Base-by-base conservation (phyloP, 306 rosid species). In the Mucuna pruriens region DNA sequence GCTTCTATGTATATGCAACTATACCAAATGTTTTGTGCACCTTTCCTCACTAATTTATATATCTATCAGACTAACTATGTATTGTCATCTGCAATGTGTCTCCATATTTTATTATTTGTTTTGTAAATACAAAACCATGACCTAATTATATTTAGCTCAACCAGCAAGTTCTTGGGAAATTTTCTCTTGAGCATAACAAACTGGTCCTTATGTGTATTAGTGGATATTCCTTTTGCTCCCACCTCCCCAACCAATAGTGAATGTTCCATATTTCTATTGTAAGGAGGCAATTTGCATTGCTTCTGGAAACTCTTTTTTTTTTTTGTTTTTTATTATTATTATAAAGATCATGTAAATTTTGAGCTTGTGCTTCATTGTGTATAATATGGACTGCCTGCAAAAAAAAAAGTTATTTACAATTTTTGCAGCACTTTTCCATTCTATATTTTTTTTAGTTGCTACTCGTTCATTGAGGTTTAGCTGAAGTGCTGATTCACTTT, bases 111-210 rank as follows among this genome's bases (percentile, higher is more conserved):
- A 3, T 33, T 16, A 7, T 25, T 54, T 49, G 15, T 76, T 62
- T 29, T 66, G 1, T 51, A 22, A 51, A 67, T 16, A 51, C 25
- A 16, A 16, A 34, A 66, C 51, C 22, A 16, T 67, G 44, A 55
- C 20, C 6, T 31, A 44, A 44, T 54, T 54, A 10, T 10, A 54
- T 54, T 25, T 79, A 38, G 19, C 57, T 20, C 19, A 29, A 7
- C 42, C 39, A 29, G 69, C 29, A 51, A 58, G 51, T 45, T 40
- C 15, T 80, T 42, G 22, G 51, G 26, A n/a, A 45, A 45, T 34
- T 70, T 71, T 78, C 31, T 71, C 9, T 60, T 22, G 45, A 62
- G 65, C 63, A 70, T 33, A 72, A 80, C 36, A 49, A 49, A 17
- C 65, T 51, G 22, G 42, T 22, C 26, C 36, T 9, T 20, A 16